A percentile compares a stretch with the other conserved stretches of the same genome.
These are phyloP conservation scores for Termitomyces sp. DNA, from an alignment of 768 basidiomycete species.

Conservation along the genomic window DNA sequence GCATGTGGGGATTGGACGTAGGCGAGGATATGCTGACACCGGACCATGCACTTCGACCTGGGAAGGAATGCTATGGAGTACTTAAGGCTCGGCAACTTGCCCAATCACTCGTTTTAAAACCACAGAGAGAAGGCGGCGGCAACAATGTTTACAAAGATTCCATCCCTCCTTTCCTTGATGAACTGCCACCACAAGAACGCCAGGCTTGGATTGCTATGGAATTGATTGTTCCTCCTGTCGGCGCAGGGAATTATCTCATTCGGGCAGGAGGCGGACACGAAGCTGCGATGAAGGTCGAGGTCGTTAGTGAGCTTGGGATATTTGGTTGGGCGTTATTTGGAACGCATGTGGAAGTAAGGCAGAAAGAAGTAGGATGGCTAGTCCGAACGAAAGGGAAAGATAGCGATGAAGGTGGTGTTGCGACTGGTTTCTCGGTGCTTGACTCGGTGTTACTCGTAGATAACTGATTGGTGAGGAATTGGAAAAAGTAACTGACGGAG, in stretches of 20 bases:
- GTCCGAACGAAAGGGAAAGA: conserved; percentile 88
- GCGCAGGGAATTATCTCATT: conserved; percentile 67
- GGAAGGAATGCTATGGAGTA: conserved; percentile 36
- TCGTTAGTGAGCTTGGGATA: conserved; percentile 87
- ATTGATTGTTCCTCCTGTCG: conserved; percentile 74
- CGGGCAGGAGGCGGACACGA: conserved; percentile 53
- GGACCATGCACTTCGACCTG: conserved; percentile 21
- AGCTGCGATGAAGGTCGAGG: conserved; percentile 51
- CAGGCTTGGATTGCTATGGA: conserved; percentile 96
- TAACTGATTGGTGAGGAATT: conserved; percentile 12
- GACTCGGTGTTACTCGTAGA: conserved; percentile 64
- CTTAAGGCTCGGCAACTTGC: conserved; percentile 44
- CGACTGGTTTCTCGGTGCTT: conserved; percentile 74
- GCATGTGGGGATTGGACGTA: conserved; percentile 79
- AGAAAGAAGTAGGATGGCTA: conserved; percentile 75
- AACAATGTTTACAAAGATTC: conserved; percentile 89
- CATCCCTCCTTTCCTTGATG: conserved; percentile 73
- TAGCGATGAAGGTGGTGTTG: conserved; percentile 89
- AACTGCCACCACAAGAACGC: conserved; percentile 52
- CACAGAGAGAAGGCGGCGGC: conserved; percentile 96
- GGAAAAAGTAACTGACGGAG: not conserved
- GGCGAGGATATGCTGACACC: conserved; percentile 28
- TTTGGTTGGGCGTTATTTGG: conserved; percentile 88
- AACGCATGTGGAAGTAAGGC: conserved; percentile 35
- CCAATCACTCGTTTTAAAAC: conserved; percentile 78